Conservation (phyloP, 2,329 filamentous ascomycete species). For the Daldinia sp. region DNA sequence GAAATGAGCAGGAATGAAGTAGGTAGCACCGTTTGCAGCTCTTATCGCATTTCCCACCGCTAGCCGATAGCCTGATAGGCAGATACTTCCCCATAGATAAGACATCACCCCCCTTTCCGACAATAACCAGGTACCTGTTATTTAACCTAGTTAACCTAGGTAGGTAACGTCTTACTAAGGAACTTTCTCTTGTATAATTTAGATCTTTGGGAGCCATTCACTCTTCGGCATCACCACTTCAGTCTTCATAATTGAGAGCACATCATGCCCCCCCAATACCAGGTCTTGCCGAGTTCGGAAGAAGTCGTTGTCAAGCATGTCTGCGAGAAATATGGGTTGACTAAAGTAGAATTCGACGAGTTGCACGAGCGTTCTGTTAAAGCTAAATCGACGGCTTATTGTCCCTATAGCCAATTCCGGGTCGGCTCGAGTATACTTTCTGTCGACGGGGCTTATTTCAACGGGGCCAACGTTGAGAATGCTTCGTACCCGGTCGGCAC, state of each 20-base stretch:
- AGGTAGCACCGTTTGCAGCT: background rate
- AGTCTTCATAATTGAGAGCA: constrained; percentile 2
- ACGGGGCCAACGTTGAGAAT: constrained; percentile 93
- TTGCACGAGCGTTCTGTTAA: constrained; percentile 70
- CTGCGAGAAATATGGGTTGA: constrained; percentile 59
- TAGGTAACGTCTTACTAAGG: constrained; percentile 27
- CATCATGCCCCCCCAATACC: constrained; percentile 22
- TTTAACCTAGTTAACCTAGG: no score
- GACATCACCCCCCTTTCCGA: background rate
- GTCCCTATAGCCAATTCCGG: constrained; percentile 91
- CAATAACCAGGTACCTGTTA: constrained; percentile 14
- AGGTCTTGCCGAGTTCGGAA: constrained; percentile 42
- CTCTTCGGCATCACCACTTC: constrained; percentile 21
- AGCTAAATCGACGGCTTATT: constrained; percentile 84
- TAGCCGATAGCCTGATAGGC: background rate
- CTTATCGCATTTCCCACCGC: background rate
- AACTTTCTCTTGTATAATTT: background rate
- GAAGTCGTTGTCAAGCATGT: constrained; percentile 43
- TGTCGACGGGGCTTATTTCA: constrained; percentile 61
- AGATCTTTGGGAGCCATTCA: background rate
- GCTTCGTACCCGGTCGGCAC: constrained; percentile 93
- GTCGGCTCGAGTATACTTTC: constrained; percentile 83
- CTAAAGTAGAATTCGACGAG: constrained; percentile 67
- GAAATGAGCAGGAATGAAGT: background rate
- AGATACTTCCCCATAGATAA: background rate